A percentile compares a stretch with the other conserved stretches of the same genome.
Evolutionary conservation across 2,329 filamentous ascomycete genomes (phyloP).

Genomic region (Colletotrichum cereale): DNA sequence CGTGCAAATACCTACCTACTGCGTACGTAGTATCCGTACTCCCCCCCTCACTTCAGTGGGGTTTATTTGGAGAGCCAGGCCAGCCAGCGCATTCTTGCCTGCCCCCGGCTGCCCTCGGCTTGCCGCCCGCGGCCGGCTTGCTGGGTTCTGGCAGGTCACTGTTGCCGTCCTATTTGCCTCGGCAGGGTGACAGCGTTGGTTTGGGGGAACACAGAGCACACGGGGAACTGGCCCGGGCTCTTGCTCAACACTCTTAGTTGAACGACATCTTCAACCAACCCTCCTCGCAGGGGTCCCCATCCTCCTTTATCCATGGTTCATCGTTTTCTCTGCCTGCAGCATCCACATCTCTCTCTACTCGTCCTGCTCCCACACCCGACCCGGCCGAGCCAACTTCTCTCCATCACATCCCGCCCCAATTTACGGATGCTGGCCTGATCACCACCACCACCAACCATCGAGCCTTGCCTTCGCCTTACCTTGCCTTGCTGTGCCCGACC

Average conservation of each 20-base stretch:
- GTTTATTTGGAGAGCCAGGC: background rate
- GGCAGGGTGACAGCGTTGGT: constrained; percentile 16
- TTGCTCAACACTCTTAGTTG: constrained; percentile 32
- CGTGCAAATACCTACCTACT: too few species aligned
- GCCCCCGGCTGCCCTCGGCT: constrained; percentile 4
- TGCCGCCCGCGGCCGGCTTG: background rate
- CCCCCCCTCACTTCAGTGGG: background rate
- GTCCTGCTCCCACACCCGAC: background rate
- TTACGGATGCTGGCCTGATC: constrained; percentile 3
- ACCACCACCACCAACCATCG: background rate
- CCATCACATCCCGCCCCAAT: constrained; percentile 14
- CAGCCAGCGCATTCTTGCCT: background rate
- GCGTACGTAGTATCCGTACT: background rate
- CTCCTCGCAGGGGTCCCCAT: constrained; percentile 15
- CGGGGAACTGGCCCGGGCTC: constrained; percentile 36
- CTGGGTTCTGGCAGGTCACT: constrained; percentile 18
- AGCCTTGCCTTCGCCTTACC: background rate
- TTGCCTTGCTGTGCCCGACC: background rate
- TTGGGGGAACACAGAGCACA: constrained; percentile 21
- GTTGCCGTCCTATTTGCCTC: constrained; percentile 20
- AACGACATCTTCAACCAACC: constrained; percentile 39
- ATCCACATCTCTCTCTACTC: background rate
- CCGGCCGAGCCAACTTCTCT: constrained; percentile 5
- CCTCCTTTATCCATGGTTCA: background rate
- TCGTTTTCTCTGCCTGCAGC: background rate